Conservation (phyloP, 768 basidiomycete species). For the Solioccasus polychromus region DNA sequence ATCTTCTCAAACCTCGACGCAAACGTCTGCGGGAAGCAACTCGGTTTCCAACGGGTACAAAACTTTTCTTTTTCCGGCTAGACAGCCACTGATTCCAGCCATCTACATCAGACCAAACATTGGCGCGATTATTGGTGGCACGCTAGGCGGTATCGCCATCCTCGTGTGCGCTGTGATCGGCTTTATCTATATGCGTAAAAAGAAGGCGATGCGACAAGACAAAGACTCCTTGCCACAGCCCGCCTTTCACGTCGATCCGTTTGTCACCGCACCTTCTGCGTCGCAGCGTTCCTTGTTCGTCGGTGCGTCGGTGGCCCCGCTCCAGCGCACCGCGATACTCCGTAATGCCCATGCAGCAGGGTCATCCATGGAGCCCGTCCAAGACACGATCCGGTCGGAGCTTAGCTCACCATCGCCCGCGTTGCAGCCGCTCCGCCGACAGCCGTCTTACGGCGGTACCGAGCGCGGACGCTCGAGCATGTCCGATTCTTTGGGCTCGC, state of each 20-base stretch:
- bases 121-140: slow-evolving; percentile 12
- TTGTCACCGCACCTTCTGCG: not conserved
- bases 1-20: not conserved
- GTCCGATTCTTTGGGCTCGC: too few species aligned
- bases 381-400: too few species aligned
- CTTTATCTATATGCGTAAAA: slow-evolving; percentile 9
- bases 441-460: not conserved
- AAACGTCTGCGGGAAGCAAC: not conserved
- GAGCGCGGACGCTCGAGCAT: too few species aligned
- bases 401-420: too few species aligned
- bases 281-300: not conserved
- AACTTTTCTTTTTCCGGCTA: not conserved
- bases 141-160: slow-evolving; percentile 11
- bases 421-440: slow-evolving; percentile 7
- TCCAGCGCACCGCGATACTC: slow-evolving; percentile 16
- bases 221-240: not conserved
- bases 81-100: slow-evolving; percentile 2
- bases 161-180: not conserved
- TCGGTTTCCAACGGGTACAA: slow-evolving; percentile 9
- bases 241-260: slow-evolving; percentile 2
- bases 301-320: too few species aligned
- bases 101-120: slow-evolving; percentile 6
- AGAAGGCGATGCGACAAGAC: not conserved
- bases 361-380: not conserved
- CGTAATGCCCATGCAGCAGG: slow-evolving; percentile 7